phyloP scores from a whole-genome alignment of 1,284 basidiomycete species.

The Inonotus hispidus region DNA sequence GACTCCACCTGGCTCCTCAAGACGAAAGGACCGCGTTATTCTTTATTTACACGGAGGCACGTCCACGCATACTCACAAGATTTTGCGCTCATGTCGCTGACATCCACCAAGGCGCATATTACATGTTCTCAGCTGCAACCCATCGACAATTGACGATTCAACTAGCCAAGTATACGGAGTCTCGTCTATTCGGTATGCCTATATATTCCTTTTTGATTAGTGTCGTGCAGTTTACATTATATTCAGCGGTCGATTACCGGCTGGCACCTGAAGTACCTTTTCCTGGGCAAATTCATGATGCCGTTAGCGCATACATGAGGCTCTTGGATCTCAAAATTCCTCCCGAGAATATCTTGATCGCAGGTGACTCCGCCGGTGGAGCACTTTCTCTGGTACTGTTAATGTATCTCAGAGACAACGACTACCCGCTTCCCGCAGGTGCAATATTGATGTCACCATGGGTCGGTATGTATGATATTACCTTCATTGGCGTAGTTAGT shows the following conservation, averaged over 20 bases:
- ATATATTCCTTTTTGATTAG: background rate
- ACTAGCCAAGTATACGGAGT: slow-evolving; percentile 84
- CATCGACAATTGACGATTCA: slow-evolving; percentile 91
- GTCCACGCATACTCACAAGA: slow-evolving; percentile 22
- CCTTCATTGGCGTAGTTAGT: background rate
- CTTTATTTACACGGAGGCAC: slow-evolving; percentile 91
- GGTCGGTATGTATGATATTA: slow-evolving; percentile 62
- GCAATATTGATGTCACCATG: slow-evolving; percentile 89
- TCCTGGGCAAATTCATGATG: slow-evolving; percentile 91
- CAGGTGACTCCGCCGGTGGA: slow-evolving; percentile 93
- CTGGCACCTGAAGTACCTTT: slow-evolving; percentile 93
- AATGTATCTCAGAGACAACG: slow-evolving; percentile 88
- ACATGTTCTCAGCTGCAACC: slow-evolving; percentile 90
- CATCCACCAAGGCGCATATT: slow-evolving; percentile 72
- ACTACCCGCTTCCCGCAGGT: slow-evolving; percentile 75
- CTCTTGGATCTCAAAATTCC: slow-evolving; percentile 87
- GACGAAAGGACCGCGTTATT: slow-evolving; percentile 73
- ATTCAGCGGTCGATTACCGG: slow-evolving; percentile 88
- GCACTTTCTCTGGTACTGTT: slow-evolving; percentile 82
- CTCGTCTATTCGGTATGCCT: slow-evolving; percentile 85
- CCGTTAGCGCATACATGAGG: slow-evolving; percentile 82
- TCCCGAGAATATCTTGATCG: slow-evolving; percentile 82
- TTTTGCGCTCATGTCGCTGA: background rate
- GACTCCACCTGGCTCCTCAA: slow-evolving; percentile 12
- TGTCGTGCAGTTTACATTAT: background rate